These are phyloP conservation scores for Eimeria maxima DNA, from an alignment of 169 alveolate species.

Conservation along the genomic window DNA sequence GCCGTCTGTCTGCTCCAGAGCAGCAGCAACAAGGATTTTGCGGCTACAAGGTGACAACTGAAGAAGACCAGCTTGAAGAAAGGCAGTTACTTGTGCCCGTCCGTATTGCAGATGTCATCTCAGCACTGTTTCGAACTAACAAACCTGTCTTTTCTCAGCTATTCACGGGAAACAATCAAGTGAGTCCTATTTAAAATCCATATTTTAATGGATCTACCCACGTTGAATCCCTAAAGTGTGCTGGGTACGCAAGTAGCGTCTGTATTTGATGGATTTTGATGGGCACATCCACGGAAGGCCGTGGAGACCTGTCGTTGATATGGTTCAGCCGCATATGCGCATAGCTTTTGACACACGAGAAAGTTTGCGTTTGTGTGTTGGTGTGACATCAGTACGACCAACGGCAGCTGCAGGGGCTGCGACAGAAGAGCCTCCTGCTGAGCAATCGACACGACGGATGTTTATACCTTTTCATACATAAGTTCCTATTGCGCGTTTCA, in stretches of 20 bases:
- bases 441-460: conserved; percentile 73
- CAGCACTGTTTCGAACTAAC: conserved; percentile 23
- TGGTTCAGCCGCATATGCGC: not conserved
- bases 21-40: not conserved
- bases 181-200: not conserved
- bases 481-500: conserved; percentile 56
- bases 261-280: not conserved
- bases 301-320: not conserved
- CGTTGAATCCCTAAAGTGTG: not conserved
- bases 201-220: not conserved
- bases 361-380: not conserved
- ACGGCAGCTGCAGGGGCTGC: conserved; percentile 71
- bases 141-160: conserved; percentile 65
- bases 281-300: not conserved
- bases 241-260: not conserved
- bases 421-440: conserved; percentile 66
- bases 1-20: not conserved
- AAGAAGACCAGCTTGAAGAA: not conserved
- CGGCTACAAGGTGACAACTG: not conserved
- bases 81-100: conserved; percentile 53
- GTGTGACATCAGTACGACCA: conserved; percentile 60
- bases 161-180: conserved; percentile 56
- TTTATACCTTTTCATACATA: conserved; percentile 34
- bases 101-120: conserved; percentile 59
- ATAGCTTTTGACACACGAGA: not conserved